These are phyloP conservation scores for Limnanthes douglasii DNA, from an alignment of 345 rosid species.

Conservation along the genomic window DNA sequence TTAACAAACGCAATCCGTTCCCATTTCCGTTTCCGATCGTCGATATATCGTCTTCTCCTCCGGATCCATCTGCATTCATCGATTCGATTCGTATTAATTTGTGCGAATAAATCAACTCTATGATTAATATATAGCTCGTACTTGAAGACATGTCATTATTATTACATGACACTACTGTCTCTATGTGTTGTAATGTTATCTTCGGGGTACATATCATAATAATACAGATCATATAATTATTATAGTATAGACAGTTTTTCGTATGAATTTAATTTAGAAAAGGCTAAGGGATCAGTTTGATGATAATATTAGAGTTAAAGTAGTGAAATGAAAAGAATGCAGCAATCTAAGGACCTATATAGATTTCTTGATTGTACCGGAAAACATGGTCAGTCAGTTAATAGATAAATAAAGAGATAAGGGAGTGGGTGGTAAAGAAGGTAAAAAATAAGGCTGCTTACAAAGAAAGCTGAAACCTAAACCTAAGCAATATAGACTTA, in stretches of 20 bases:
- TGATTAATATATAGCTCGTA: conserved; percentile 9
- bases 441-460: no score
- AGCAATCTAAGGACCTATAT: not conserved
- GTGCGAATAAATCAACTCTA: conserved; percentile 3
- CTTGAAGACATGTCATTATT: conserved; percentile 1
- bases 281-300: no score
- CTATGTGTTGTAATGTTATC: no score
- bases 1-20: conserved; percentile 10
- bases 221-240: not conserved
- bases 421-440: no score
- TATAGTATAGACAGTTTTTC: no score
- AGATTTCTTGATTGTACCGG: not conserved
- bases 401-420: no score
- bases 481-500: conserved; percentile 9
- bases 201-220: conserved; percentile 9
- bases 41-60: conserved; percentile 55
- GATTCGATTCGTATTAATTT: not conserved
- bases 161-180: no score
- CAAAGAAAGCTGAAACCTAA: conserved; percentile 5
- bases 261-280: no score
- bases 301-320: no score
- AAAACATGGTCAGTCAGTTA: not conserved
- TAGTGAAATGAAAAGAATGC: not conserved
- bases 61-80: conserved; percentile 75
- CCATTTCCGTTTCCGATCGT: conserved; percentile 24